Evolutionary conservation across 2,329 filamentous ascomycete genomes (phyloP).

Genomic region (Verticillium nonalfalfae): DNA sequence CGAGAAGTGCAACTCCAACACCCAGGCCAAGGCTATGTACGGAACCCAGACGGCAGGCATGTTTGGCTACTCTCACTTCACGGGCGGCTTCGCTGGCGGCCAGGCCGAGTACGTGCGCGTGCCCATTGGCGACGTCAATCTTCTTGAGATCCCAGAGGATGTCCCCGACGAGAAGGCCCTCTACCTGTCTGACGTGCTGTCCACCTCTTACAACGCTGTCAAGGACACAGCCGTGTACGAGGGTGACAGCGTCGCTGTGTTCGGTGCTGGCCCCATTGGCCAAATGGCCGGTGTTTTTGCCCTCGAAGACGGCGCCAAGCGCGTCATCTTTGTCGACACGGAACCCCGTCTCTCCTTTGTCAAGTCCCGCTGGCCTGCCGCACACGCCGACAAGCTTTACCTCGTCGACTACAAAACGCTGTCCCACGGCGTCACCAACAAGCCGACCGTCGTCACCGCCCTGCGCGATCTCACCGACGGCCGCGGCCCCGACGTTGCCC

Average conservation of each 20-base stretch:
- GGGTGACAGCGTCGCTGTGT: constrained; percentile 73
- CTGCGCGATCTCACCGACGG: constrained; percentile 69
- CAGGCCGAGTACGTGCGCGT: constrained; percentile 85
- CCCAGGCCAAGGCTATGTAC: constrained; percentile 67
- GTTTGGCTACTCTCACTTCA: constrained; percentile 72
- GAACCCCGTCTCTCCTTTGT: constrained; percentile 65
- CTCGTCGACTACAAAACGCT: constrained; percentile 61
- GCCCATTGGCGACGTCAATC: constrained; percentile 72
- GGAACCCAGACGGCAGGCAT: constrained; percentile 69
- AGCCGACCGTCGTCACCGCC: constrained; percentile 59
- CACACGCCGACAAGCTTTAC: constrained; percentile 49
- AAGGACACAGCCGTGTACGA: constrained; percentile 78
- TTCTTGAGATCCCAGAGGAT: constrained; percentile 69
- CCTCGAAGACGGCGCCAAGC: constrained; percentile 63
- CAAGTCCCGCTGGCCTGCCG: constrained; percentile 49
- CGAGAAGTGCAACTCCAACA: constrained; percentile 72
- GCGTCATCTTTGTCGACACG: constrained; percentile 74
- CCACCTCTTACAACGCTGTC: constrained; percentile 75
- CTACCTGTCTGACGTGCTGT: constrained; percentile 74
- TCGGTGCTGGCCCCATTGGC: constrained; percentile 80
- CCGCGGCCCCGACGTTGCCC: constrained; percentile 65
- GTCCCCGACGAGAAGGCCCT: constrained; percentile 80
- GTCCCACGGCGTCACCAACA: constrained; percentile 48
- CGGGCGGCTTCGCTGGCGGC: constrained; percentile 79
- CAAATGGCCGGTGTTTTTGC: constrained; percentile 78